Evolutionary conservation across 129 eudicot genomes (phyloP), one percentile per base, ranked within the genome.

Genomic region (Ambrosia artemisiifolia): DNA sequence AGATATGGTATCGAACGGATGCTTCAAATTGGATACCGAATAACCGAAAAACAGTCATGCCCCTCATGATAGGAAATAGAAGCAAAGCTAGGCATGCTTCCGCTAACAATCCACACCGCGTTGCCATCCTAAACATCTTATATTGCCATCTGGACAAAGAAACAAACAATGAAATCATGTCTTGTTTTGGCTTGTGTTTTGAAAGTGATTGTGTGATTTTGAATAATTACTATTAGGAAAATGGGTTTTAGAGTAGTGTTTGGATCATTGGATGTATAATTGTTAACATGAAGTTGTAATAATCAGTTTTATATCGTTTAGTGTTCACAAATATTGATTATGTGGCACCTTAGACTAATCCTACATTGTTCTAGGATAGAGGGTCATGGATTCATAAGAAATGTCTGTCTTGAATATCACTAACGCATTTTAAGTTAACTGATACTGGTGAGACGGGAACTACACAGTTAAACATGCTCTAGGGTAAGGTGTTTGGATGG

Each of bases 51-150:
- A 89, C 60, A 2, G 92, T 63, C 88, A 93, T 66, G 38, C 92
- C 92, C 63, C 95, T 83, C 80, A 87, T 67, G 57, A 94, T 71
- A 5, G 98, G 96, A 64, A 94, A 75, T 19, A 94, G 86, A 65
- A 94, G 88, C 63, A 94, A 77, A 32, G 93, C 95, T 63, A 94
- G 79, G 71, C 97, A 94, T 16, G 92, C 92, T 84, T 94, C 95
- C 17, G 98, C 85, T 48, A 90, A 72, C 79, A 88, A 81, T 42
- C 96, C 98, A 69, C 80, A 84, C 12, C 98, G 82, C 1, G 87
- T 86, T 46, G 98, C 88, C 65, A 84, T 69, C 81, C 86, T 81
- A 51, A 75, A 88, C 36, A 72, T 30, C 83, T 81, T 84, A 67
- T 78, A 84, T 69, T 94, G 91, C 96, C 95, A 90, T 59, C 98